Conservation (phyloP, 768 basidiomycete genomes). For the Agaricus blazei region DNA sequence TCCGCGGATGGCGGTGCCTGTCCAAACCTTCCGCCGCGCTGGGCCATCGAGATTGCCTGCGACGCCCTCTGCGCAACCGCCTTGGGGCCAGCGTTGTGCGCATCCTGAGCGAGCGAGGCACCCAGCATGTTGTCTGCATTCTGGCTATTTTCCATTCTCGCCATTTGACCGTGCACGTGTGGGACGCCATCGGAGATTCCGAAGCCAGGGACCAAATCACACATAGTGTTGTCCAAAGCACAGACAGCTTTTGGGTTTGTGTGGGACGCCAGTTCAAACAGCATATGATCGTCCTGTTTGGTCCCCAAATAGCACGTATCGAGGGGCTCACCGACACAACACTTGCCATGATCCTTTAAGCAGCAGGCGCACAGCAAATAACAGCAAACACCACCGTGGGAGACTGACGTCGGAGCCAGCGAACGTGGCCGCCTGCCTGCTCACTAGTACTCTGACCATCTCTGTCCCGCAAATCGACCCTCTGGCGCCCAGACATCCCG, state of each 20-base stretch:
- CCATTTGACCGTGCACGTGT: neutral
- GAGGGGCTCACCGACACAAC: neutral
- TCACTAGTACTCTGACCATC: too few relatives aligned
- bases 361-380: neutral
- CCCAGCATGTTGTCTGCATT: neutral
- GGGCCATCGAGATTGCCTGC: slow-evolving; percentile 25
- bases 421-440: too few relatives aligned
- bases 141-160: slow-evolving; percentile 7
- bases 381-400: slow-evolving; percentile 3
- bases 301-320: too few relatives aligned
- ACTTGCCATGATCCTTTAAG: neutral
- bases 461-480: too few relatives aligned
- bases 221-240: too few relatives aligned
- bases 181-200: neutral
- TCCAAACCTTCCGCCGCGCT: slow-evolving; percentile 34
- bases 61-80: too few relatives aligned
- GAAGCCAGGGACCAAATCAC: neutral
- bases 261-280: too few relatives aligned
- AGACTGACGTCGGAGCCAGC: slow-evolving; percentile 5
- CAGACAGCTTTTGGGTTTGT: too few relatives aligned
- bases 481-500: too few relatives aligned
- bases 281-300: too few relatives aligned
- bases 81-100: neutral
- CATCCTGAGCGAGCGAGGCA: too few relatives aligned
- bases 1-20: slow-evolving; percentile 40